Evolutionary conservation across 2,329 filamentous ascomycete genomes (phyloP).

Genomic region (Intubia oerlemansii): DNA sequence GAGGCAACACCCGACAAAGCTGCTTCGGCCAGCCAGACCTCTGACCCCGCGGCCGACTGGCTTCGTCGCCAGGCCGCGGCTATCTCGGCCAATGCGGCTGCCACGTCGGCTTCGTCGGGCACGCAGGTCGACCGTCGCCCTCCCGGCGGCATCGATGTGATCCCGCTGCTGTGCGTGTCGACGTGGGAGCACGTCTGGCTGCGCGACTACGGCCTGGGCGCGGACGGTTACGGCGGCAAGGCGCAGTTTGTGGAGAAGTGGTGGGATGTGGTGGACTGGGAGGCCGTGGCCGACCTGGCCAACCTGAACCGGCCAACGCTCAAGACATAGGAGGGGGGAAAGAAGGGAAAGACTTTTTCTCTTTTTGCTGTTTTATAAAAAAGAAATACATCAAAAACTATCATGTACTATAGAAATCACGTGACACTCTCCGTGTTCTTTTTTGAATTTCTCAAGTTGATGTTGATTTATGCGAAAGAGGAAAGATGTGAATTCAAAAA

Average conservation of each 20-base stretch:
- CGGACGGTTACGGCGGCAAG: slow-evolving; percentile 48
- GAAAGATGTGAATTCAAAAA: slow-evolving; percentile 4
- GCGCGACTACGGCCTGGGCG: slow-evolving; percentile 48
- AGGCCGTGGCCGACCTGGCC: slow-evolving; percentile 34
- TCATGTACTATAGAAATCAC: too few relatives aligned
- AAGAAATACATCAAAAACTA: neutral
- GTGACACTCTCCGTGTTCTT: neutral
- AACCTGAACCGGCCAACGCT: slow-evolving; percentile 10
- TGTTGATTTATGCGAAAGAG: slow-evolving; percentile 3
- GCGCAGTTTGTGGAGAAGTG: slow-evolving; percentile 51
- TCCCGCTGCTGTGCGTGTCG: slow-evolving; percentile 74
- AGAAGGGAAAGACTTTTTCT: too few relatives aligned
- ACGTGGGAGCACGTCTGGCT: slow-evolving; percentile 94
- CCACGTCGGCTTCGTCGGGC: slow-evolving; percentile 2
- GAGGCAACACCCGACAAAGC: neutral
- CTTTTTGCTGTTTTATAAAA: neutral
- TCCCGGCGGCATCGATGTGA: slow-evolving; percentile 45
- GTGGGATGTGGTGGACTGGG: slow-evolving; percentile 84
- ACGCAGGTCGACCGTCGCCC: slow-evolving; percentile 18
- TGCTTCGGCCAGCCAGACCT: slow-evolving; percentile 12
- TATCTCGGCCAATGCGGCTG: slow-evolving; percentile 6
- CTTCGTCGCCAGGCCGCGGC: slow-evolving; percentile 16
- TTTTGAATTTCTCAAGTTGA: too few relatives aligned
- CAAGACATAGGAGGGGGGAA: slow-evolving; percentile 4
- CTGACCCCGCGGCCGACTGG: slow-evolving; percentile 14